phyloP scores from a whole-genome alignment of 371 early-diverging fungal species.

The Furculomyces boomerangus region DNA sequence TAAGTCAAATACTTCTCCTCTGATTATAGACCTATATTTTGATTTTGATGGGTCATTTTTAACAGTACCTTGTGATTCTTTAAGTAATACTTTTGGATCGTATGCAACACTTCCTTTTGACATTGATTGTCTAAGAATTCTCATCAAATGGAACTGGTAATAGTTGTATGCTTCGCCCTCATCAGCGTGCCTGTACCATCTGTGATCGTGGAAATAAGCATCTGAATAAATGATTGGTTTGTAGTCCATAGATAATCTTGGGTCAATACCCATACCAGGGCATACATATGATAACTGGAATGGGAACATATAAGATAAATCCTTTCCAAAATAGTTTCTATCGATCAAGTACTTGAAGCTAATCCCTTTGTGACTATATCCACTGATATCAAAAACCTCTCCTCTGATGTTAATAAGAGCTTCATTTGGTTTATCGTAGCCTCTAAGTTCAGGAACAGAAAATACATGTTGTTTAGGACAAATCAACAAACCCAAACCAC shows the following conservation, averaged over 20 bases:
- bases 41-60: constrained; percentile 19
- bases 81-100: constrained; percentile 15
- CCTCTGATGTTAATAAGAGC: constrained; percentile 51
- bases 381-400: constrained; percentile 45
- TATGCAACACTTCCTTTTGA: constrained; percentile 48
- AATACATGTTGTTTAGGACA: constrained; percentile 70
- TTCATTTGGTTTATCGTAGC: constrained; percentile 21
- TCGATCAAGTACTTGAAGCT: constrained; percentile 29
- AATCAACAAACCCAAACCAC: constrained; percentile 66
- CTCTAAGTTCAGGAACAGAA: constrained; percentile 31
- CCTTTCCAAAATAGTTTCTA: constrained; percentile 19
- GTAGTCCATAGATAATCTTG: constrained; percentile 18
- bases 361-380: constrained; percentile 33
- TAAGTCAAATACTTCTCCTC: constrained; percentile 57
- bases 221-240: constrained; percentile 22
- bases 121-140: constrained; percentile 35
- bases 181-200: constrained; percentile 22
- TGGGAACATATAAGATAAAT: constrained; percentile 36
- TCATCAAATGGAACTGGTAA: constrained; percentile 43
- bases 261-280: constrained; percentile 26
- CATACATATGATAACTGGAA: constrained; percentile 46
- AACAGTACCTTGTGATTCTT: constrained; percentile 18
- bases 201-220: constrained; percentile 33
- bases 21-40: constrained; percentile 40
- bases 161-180: constrained; percentile 26